A percentile compares a stretch with the other conserved stretches of the same genome.
Conservation (phyloP, 768 basidiomycete species). For the Mrakia frigida region DNA sequence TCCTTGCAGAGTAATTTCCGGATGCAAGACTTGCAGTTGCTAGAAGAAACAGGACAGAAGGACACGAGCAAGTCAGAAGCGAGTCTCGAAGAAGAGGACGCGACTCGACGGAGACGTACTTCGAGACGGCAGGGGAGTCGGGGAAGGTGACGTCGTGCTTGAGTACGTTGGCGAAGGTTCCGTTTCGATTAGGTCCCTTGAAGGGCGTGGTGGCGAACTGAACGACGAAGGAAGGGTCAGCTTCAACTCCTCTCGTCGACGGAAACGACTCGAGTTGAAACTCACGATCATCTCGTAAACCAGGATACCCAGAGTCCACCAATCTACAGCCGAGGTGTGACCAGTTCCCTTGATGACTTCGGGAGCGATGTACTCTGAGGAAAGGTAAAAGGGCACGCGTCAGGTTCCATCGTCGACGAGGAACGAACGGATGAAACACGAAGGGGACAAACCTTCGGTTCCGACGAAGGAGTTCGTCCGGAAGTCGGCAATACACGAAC, state of each 20-base stretch:
- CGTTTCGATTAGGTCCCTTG: constrained; percentile 90
- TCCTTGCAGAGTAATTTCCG: constrained; percentile 84
- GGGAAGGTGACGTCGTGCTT: constrained; percentile 78
- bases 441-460: constrained; percentile 70
- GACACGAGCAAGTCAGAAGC: background rate
- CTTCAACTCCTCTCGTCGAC: background rate
- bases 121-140: constrained; percentile 48
- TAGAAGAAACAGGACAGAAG: constrained; percentile 41
- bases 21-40: constrained; percentile 82
- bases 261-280: background rate
- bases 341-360: constrained; percentile 96
- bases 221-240: background rate
- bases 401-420: background rate
- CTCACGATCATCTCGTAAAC: constrained; percentile 79
- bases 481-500: constrained; percentile 95
- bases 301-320: constrained; percentile 98
- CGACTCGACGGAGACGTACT: constrained; percentile 34
- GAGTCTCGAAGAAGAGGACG: background rate
- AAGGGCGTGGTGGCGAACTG: constrained; percentile 98
- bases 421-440: background rate
- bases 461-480: constrained; percentile 98
- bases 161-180: constrained; percentile 95
- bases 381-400: constrained; percentile 17
- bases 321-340: constrained; percentile 97
- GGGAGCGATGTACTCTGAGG: constrained; percentile 92